Evolutionary conservation across 2,329 filamentous ascomycete species (phyloP).

Genomic region (Myotisia sp.): DNA sequence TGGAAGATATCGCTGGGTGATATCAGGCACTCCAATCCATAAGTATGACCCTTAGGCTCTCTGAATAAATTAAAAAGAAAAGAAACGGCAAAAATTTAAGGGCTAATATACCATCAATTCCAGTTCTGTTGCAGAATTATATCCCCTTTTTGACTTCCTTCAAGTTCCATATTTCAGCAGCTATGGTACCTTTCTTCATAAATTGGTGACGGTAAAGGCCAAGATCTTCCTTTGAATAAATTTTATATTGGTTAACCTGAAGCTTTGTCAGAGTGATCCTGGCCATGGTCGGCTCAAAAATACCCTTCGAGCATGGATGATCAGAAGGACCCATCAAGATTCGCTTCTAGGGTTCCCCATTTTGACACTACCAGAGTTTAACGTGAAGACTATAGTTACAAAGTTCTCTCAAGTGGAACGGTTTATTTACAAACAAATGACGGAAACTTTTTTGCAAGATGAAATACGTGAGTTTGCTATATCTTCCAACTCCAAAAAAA

Average conservation of each 20-base stretch:
- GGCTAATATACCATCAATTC: background rate
- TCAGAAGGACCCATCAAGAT: slow-evolving; percentile 42
- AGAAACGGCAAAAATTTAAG: too few relatives aligned
- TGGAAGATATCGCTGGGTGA: slow-evolving; percentile 25
- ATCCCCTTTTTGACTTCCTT: slow-evolving; percentile 26
- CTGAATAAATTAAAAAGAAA: too few relatives aligned
- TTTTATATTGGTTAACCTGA: background rate
- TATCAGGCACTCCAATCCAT: slow-evolving; percentile 27
- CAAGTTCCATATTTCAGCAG: slow-evolving; percentile 17
- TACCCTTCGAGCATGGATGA: slow-evolving; percentile 33
- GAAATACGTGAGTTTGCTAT: slow-evolving; percentile 14
- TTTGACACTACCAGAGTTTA: slow-evolving; percentile 39
- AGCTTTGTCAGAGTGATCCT: slow-evolving; percentile 8
- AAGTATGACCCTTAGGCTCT: slow-evolving; percentile 18
- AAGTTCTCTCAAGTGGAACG: slow-evolving; percentile 40
- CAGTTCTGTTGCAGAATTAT: slow-evolving; percentile 26
- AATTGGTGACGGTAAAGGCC: slow-evolving; percentile 5
- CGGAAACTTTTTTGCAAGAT: slow-evolving; percentile 24
- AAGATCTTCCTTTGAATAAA: background rate
- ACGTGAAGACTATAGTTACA: slow-evolving; percentile 29
- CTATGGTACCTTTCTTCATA: slow-evolving; percentile 10
- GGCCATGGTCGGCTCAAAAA: slow-evolving; percentile 17
- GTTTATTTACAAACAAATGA: slow-evolving; percentile 41
- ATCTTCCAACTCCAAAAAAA: background rate
- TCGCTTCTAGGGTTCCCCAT: slow-evolving; percentile 41